These are phyloP conservation scores for Colletotrichum sp. DNA, from an alignment of 2,329 filamentous ascomycete species.

Conservation along the genomic window DNA sequence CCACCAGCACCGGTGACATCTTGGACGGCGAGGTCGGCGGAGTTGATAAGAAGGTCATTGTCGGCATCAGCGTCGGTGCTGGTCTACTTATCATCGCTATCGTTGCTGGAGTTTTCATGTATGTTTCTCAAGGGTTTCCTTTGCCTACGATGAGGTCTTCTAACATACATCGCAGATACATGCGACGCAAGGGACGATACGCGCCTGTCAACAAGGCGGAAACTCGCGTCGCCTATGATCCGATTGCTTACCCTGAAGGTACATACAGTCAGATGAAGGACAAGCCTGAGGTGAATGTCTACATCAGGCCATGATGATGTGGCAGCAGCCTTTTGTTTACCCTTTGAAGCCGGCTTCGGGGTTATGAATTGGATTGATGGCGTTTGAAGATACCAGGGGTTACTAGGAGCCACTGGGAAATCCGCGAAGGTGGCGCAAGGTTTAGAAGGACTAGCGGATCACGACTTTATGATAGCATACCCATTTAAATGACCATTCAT, in stretches of 20 bases:
- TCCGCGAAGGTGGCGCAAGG: fast-evolving
- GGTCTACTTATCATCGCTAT: constrained; percentile 43
- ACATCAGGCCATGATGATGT: background rate
- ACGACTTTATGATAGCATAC: background rate
- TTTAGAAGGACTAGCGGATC: background rate
- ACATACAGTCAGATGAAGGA: background rate
- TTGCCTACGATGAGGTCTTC: fast-evolving
- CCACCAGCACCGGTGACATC: background rate
- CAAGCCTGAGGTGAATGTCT: background rate
- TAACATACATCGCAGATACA: background rate
- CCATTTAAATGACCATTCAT: background rate
- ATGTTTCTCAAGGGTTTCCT: background rate
- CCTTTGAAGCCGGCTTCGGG: background rate
- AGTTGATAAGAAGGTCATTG: constrained; percentile 48
- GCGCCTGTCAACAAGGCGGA: background rate
- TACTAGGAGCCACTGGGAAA: background rate
- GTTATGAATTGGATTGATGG: background rate
- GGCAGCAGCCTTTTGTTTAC: no score
- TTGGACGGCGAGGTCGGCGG: constrained; percentile 33
- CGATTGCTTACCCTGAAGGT: background rate
- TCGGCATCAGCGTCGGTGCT: constrained; percentile 53
- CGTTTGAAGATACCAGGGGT: background rate
- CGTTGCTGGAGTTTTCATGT: constrained; percentile 24
- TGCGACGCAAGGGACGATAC: background rate
- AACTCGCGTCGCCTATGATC: background rate